Evolutionary conservation across 176 grass and related monocot genomes (phyloP).

Genomic region (Cymbopogon citratus): DNA sequence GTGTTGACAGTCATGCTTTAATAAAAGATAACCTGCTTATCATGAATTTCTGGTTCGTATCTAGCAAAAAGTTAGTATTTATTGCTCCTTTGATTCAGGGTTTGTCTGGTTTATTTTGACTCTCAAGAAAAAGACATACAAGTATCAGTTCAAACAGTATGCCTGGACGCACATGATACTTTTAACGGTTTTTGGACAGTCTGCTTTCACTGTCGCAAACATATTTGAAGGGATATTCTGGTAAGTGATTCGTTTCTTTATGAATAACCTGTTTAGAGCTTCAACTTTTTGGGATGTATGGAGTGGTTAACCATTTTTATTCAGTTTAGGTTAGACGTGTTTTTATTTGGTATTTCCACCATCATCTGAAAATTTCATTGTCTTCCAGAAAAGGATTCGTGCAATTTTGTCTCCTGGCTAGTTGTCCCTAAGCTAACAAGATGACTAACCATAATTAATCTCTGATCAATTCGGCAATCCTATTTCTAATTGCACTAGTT

Average conservation of each 20-base stretch:
- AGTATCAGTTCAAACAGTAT: slow-evolving; percentile 99
- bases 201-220: slow-evolving; percentile 98
- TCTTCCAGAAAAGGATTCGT: background rate
- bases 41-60: slow-evolving; percentile 12
- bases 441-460: background rate
- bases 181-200: slow-evolving; percentile 83
- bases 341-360: background rate
- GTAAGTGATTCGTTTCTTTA: slow-evolving; percentile 38
- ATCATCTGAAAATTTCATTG: background rate
- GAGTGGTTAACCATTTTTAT: background rate
- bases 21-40: background rate
- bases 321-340: background rate
- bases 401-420: background rate
- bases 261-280: background rate
- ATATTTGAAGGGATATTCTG: slow-evolving; percentile 99
- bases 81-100: slow-evolving; percentile 44
- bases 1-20: background rate
- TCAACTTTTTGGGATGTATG: background rate
- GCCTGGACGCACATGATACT: slow-evolving; percentile 99
- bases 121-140: slow-evolving; percentile 97
- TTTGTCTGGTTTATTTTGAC: slow-evolving; percentile 99
- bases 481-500: background rate
- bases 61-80: slow-evolving; percentile 8
- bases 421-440: background rate
- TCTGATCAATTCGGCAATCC: background rate